A percentile compares a stretch with the other conserved stretches of the same genome.
phyloP scores from a whole-genome alignment of 2,329 filamentous ascomycete species.

The Graphilbum fragrans region DNA sequence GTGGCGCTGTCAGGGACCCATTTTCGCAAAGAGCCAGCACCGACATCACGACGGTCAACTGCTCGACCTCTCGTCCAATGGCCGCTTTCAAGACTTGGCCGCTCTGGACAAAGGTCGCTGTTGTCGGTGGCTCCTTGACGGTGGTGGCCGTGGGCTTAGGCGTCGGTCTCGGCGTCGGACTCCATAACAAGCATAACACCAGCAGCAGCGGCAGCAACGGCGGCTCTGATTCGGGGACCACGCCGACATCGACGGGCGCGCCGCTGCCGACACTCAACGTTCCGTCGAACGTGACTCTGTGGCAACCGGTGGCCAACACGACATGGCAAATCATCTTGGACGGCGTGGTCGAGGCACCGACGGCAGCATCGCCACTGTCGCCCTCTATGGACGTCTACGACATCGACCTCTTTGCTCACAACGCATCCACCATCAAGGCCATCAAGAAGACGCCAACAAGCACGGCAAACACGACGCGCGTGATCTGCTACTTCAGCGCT shows the following conservation, averaged over 20 bases:
- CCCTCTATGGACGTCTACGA: background rate
- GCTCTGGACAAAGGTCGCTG: background rate
- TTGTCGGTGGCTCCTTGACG: background rate
- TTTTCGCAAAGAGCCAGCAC: too few species aligned
- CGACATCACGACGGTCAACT: too few species aligned
- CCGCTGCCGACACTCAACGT: background rate
- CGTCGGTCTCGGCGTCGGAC: background rate
- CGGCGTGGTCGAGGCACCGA: background rate
- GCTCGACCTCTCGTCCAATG: too few species aligned
- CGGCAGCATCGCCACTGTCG: background rate
- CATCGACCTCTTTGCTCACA: background rate
- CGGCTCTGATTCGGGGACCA: background rate
- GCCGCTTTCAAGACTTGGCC: background rate
- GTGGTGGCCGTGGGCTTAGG: background rate
- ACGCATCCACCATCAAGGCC: background rate
- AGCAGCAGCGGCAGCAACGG: background rate
- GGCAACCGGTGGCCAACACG: background rate
- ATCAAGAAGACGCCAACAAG: background rate
- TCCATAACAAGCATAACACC: background rate
- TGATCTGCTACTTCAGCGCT: slow-evolving; percentile 63
- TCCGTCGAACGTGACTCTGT: background rate
- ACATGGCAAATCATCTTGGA: background rate
- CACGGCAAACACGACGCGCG: background rate
- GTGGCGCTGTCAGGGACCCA: too few species aligned
- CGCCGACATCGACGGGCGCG: background rate